These are phyloP conservation scores for Scenedesmus sp. DNA, from an alignment of 163 green algal genomes.

Conservation along the genomic window DNA sequence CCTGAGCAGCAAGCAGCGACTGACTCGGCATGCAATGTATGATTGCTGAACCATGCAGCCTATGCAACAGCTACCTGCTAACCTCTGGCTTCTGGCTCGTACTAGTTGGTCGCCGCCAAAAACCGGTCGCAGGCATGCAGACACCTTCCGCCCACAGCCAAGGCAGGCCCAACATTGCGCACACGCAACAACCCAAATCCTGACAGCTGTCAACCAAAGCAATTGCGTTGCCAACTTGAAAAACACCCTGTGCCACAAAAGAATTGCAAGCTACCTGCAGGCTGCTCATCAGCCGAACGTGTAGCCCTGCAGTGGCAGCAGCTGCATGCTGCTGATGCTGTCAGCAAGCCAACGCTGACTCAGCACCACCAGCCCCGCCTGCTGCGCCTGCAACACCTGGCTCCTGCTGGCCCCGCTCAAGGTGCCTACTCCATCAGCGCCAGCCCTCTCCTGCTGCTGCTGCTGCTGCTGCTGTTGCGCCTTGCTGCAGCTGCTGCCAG, in stretches of 20 bases:
- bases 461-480: neutral
- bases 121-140: too few relatives aligned
- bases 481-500: neutral
- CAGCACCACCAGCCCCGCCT: conserved; percentile 2
- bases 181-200: too few relatives aligned
- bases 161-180: too few relatives aligned
- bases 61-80: too few relatives aligned
- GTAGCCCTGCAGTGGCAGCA: conserved; percentile 23
- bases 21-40: too few relatives aligned
- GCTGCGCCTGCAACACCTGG: neutral
- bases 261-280: neutral
- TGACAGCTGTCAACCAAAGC: too few relatives aligned
- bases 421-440: neutral
- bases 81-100: too few relatives aligned
- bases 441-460: neutral
- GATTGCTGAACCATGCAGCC: too few relatives aligned
- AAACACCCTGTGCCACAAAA: neutral
- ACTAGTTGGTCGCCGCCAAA: too few relatives aligned
- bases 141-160: too few relatives aligned
- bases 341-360: conserved; percentile 32
- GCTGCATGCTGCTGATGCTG: conserved; percentile 29
- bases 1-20: too few relatives aligned
- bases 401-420: neutral
- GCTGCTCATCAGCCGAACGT: neutral
- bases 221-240: too few relatives aligned